Conservation (phyloP, 352 stramenopile species). For the Globisporangium alternatum region DNA sequence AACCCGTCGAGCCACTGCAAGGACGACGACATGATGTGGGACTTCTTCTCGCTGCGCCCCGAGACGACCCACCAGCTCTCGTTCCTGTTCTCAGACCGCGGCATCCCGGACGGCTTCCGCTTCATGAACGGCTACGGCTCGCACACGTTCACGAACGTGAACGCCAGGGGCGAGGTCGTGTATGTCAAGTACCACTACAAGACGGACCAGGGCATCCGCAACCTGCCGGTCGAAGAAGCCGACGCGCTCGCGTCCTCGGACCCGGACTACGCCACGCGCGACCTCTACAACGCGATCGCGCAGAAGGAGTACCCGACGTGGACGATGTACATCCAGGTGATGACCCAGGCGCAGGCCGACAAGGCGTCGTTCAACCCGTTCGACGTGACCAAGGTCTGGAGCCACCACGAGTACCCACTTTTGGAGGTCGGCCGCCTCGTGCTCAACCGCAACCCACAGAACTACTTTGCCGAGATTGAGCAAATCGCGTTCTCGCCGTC, state of each 20-base stretch:
- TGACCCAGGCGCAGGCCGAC: conserved; percentile 75
- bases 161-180: conserved; percentile 59
- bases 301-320: conserved; percentile 79
- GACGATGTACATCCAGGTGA: conserved; percentile 92
- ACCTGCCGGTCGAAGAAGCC: conserved; percentile 82
- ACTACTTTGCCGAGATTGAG: conserved; percentile 94
- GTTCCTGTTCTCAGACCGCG: conserved; percentile 88
- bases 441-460: conserved; percentile 90
- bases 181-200: conserved; percentile 95
- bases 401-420: conserved; percentile 85
- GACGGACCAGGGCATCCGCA: conserved; percentile 88
- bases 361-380: conserved; percentile 83
- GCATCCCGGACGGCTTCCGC: conserved; percentile 85
- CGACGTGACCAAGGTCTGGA: conserved; percentile 93
- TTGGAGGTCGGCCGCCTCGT: conserved; percentile 85
- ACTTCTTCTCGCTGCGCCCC: conserved; percentile 91
- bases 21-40: conserved; percentile 89
- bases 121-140: conserved; percentile 92
- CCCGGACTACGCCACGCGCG: conserved; percentile 87
- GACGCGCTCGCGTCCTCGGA: conserved; percentile 60
- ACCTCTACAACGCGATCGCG: conserved; percentile 90
- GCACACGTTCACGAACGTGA: conserved; percentile 92
- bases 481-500: conserved; percentile 90
- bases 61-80: conserved; percentile 89
- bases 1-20: conserved; percentile 87